Evolutionary conservation across 768 basidiomycete genomes (phyloP).

Genomic region (Pleurotus salmoneostramineus): DNA sequence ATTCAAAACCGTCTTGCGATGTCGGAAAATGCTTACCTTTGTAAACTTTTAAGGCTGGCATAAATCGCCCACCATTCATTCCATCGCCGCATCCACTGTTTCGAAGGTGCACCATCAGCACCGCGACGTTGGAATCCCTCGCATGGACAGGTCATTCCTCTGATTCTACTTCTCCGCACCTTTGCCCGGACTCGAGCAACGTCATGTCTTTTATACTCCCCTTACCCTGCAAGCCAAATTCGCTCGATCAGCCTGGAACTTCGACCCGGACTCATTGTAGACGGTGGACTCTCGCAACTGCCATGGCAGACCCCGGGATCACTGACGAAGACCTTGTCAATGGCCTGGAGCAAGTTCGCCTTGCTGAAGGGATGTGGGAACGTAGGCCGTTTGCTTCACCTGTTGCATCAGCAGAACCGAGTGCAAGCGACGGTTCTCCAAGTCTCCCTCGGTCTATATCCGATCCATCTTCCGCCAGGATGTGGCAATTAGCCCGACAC

Average conservation of each 20-base stretch:
- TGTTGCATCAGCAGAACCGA: conserved; percentile 2
- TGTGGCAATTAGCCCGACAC: conserved; percentile 34
- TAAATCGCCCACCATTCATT: background rate
- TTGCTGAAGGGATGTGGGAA: conserved; percentile 17
- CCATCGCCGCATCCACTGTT: conserved; percentile 17
- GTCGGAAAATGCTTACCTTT: too few relatives aligned
- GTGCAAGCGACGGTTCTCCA: background rate
- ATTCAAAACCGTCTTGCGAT: too few relatives aligned
- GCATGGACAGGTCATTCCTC: conserved; percentile 25
- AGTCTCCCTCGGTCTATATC: conserved; percentile 4
- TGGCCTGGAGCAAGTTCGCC: conserved; percentile 40
- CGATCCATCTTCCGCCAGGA: conserved; percentile 12
- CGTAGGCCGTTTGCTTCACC: conserved; percentile 4
- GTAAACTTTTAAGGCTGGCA: too few relatives aligned
- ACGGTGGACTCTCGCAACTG: conserved; percentile 42
- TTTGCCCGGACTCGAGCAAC: conserved; percentile 1
- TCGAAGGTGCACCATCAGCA: conserved; percentile 19
- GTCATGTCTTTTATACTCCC: conserved; percentile 6
- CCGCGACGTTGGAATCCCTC: conserved; percentile 24
- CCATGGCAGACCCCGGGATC: conserved; percentile 45
- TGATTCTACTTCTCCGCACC: conserved; percentile 10
- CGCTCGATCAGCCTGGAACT: background rate
- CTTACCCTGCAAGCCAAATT: conserved; percentile 1
- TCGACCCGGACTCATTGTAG: conserved; percentile 8
- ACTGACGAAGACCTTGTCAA: conserved; percentile 48